These are phyloP conservation scores for Leptographium radiaticola DNA, from an alignment of 2,329 filamentous ascomycete genomes.

Conservation along the genomic window DNA sequence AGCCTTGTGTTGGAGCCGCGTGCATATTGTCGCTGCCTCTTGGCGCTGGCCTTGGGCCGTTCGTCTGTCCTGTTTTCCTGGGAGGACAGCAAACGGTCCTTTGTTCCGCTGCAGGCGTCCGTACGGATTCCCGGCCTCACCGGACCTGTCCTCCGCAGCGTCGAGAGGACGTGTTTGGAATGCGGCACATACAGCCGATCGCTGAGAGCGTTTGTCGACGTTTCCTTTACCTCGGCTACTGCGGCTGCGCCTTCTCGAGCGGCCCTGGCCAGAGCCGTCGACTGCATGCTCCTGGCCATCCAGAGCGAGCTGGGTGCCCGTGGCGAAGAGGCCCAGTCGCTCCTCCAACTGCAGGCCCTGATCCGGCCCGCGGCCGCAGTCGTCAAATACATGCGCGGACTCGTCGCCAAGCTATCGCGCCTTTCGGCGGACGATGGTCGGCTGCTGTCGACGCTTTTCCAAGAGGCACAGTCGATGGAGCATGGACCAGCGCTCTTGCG, in stretches of 20 bases:
- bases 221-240: slow-evolving; percentile 3
- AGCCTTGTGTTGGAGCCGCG: slow-evolving; percentile 30
- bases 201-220: slow-evolving; percentile 9
- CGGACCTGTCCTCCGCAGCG: slow-evolving; percentile 29
- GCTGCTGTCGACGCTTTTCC: slow-evolving; percentile 47
- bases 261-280: slow-evolving; percentile 37
- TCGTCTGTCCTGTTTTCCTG: slow-evolving; percentile 60
- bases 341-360: slow-evolving; percentile 39
- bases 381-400: slow-evolving; percentile 35
- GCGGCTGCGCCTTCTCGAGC: slow-evolving; percentile 29
- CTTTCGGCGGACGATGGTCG: slow-evolving; percentile 39
- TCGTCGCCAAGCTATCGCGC: slow-evolving; percentile 33
- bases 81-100: slow-evolving; percentile 27
- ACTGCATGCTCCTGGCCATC: slow-evolving; percentile 32
- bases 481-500: slow-evolving; percentile 49
- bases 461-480: slow-evolving; percentile 49
- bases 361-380: slow-evolving; percentile 34
- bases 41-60: slow-evolving; percentile 55
- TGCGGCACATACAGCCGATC: slow-evolving; percentile 34
- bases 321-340: slow-evolving; percentile 28
- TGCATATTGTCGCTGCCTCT: slow-evolving; percentile 42
- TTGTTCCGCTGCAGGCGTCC: slow-evolving; percentile 12
- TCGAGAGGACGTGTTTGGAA: slow-evolving; percentile 33
- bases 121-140: slow-evolving; percentile 46
- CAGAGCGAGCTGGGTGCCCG: slow-evolving; percentile 34